Conservation (phyloP, 495 filamentous ascomycete genomes). For the Massariosphaeria phaeospora region DNA sequence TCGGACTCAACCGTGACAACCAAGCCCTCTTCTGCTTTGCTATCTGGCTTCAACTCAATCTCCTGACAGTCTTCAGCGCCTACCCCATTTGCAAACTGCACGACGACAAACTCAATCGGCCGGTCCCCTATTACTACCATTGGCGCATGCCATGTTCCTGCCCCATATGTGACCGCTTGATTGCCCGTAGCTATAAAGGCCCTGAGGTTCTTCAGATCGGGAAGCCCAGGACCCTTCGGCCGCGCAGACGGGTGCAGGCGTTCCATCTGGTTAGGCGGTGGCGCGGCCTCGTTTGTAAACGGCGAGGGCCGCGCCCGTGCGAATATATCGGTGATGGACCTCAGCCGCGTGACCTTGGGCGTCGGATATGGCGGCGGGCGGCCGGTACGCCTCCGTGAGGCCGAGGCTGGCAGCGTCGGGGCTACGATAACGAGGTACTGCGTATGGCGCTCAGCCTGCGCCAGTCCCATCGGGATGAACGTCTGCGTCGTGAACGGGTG, state of each 20-base stretch:
- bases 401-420: constrained; percentile 49
- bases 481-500: constrained; percentile 93
- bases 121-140: constrained; percentile 79
- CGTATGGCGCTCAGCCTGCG: constrained; percentile 35
- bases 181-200: constrained; percentile 76
- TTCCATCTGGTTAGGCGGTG: constrained; percentile 21
- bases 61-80: constrained; percentile 87
- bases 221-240: constrained; percentile 56
- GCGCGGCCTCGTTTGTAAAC: constrained; percentile 39
- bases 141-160: constrained; percentile 94
- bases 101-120: constrained; percentile 76
- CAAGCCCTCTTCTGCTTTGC: constrained; percentile 31
- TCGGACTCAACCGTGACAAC: constrained; percentile 31
- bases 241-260: constrained; percentile 32
- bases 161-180: constrained; percentile 86
- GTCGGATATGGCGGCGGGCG: constrained; percentile 42
- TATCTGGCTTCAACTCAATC: constrained; percentile 49
- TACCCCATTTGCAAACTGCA: constrained; percentile 83
- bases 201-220: constrained; percentile 63
- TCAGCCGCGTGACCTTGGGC: constrained; percentile 38
- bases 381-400: constrained; percentile 6
- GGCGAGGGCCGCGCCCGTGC: constrained; percentile 40
- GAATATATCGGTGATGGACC: constrained; percentile 35
- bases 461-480: constrained; percentile 72
- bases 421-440: constrained; percentile 88